Evolutionary conservation across 148 eudicot genomes (phyloP).

Genomic region (Gaultheria prostrata): DNA sequence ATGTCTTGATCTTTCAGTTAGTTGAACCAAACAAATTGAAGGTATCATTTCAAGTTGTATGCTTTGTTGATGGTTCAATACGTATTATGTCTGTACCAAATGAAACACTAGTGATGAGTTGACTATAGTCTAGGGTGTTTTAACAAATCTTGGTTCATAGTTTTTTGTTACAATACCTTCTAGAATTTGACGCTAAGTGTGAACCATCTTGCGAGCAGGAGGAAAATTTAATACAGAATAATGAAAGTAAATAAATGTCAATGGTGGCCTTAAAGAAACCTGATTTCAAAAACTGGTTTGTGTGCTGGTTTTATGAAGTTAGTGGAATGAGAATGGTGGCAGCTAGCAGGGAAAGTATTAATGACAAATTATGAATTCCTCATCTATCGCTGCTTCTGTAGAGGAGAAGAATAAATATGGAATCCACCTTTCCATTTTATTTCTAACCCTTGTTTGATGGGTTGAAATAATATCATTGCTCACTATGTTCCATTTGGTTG

Average conservation of each 20-base stretch:
- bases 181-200: neutral
- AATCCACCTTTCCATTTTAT: neutral
- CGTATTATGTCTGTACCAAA: neutral
- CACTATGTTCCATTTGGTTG: neutral
- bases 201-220: too few species aligned
- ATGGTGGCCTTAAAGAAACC: neutral
- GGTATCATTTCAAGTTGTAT: slow-evolving; percentile 27
- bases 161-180: neutral
- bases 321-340: neutral
- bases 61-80: neutral
- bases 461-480: neutral
- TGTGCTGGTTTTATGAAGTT: neutral
- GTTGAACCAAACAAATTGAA: slow-evolving; percentile 46
- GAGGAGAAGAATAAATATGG: neutral
- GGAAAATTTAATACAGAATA: neutral
- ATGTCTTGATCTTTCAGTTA: slow-evolving; percentile 53
- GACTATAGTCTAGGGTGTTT: neutral
- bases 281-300: too few species aligned
- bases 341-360: neutral
- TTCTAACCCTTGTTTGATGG: neutral
- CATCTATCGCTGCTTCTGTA: neutral
- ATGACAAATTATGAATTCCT: neutral
- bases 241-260: neutral
- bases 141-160: neutral
- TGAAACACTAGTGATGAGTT: neutral